These are phyloP conservation scores for Phycomyces nitens DNA, from an alignment of 192 early-diverging fungal species.

Conservation along the genomic window DNA sequence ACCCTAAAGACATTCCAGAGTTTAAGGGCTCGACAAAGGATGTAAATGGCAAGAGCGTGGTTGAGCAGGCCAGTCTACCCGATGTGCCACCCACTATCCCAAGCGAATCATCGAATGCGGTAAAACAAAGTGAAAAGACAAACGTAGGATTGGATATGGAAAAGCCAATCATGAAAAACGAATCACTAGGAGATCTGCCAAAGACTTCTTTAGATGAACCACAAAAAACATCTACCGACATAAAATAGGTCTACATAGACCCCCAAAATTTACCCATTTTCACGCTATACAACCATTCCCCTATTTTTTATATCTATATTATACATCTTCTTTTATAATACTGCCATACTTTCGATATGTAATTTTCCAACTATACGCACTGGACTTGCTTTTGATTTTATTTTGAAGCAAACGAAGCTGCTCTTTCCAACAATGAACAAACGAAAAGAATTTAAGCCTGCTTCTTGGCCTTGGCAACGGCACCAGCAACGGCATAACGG, in stretches of 20 bases:
- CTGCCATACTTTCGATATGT: neutral
- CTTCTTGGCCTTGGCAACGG: conserved; percentile 9
- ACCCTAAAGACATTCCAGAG: neutral
- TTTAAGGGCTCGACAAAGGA: neutral
- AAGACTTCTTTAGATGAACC: too few species aligned
- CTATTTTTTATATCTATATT: too few species aligned
- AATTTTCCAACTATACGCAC: neutral
- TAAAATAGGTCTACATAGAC: too few species aligned
- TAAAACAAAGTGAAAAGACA: too few species aligned
- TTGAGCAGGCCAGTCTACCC: neutral
- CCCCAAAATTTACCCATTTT: neutral
- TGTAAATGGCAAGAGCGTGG: neutral
- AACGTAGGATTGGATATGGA: too few species aligned
- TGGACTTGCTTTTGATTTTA: neutral
- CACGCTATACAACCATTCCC: too few species aligned
- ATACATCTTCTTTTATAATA: neutral
- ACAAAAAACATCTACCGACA: too few species aligned
- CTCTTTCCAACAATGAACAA: conserved; percentile 15
- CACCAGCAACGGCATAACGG: conserved; percentile 11
- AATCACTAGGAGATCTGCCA: too few species aligned
- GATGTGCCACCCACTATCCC: too few species aligned
- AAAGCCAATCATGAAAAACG: too few species aligned
- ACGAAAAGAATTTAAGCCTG: conserved; percentile 11
- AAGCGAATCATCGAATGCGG: too few species aligned
- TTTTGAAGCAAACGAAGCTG: conserved; percentile 1